Percentiles rank a stretch among this genome's conserved stretches.
These are phyloP conservation scores for Mycena filopes DNA, from an alignment of 768 basidiomycete genomes.

Conservation along the genomic window DNA sequence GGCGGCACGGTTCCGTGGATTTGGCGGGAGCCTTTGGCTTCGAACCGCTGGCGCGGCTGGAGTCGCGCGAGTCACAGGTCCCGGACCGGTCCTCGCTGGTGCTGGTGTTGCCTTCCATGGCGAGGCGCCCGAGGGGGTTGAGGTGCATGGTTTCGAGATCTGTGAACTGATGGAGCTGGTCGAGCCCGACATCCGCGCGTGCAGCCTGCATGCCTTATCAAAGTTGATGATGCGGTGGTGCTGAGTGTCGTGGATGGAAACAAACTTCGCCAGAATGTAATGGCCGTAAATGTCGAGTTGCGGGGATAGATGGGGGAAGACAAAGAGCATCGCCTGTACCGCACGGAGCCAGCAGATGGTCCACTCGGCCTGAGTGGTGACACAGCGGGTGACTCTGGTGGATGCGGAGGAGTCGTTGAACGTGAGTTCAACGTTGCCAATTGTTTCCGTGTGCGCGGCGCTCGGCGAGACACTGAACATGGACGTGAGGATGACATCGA, in stretches of 20 bases:
- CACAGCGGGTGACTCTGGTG: neutral
- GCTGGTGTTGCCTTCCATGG: neutral
- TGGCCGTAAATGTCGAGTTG: neutral
- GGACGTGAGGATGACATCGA: neutral
- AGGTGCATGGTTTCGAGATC: slow-evolving; percentile 13
- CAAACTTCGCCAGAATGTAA: neutral
- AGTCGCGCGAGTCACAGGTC: neutral
- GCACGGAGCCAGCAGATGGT: neutral
- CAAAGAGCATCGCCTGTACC: neutral
- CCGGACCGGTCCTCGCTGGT: neutral
- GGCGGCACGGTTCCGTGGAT: slow-evolving; percentile 5
- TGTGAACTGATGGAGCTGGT: slow-evolving; percentile 1
- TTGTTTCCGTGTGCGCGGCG: neutral
- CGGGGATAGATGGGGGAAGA: neutral
- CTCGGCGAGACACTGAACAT: neutral
- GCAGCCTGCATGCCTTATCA: slow-evolving; percentile 1
- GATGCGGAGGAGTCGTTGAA: neutral
- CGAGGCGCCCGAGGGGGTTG: neutral
- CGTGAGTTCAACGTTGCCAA: neutral
- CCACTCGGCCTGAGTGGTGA: neutral
- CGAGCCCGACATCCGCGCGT: slow-evolving; percentile 1
- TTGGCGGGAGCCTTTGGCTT: neutral
- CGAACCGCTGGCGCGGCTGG: neutral
- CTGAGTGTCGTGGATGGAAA: slow-evolving; percentile 4
- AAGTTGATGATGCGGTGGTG: slow-evolving; percentile 12